Percentiles rank a stretch among this genome's conserved stretches.
phyloP scores from a whole-genome alignment of 352 stramenopile genomes.

The Globisporangium orthogonon region DNA sequence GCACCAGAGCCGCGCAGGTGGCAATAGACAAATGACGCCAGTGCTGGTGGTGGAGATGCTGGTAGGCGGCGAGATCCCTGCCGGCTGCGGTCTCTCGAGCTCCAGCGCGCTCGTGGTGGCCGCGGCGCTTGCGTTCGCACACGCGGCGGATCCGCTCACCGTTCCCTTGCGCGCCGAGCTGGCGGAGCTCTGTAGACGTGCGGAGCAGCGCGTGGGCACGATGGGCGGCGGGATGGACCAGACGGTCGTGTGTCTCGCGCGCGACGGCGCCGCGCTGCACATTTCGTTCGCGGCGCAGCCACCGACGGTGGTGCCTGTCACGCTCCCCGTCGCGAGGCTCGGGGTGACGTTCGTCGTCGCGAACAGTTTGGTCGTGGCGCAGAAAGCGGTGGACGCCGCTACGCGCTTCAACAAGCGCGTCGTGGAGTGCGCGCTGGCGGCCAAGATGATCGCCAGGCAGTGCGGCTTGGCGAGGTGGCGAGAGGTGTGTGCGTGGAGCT shows the following conservation, averaged over 20 bases:
- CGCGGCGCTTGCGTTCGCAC: conserved; percentile 36
- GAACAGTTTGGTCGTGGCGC: conserved; percentile 54
- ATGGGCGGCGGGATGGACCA: conserved; percentile 87
- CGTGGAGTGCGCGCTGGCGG: conserved; percentile 64
- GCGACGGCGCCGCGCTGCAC: conserved; percentile 37
- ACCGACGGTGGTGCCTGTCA: conserved; percentile 15
- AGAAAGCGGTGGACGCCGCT: conserved; percentile 70
- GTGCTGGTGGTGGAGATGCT: conserved; percentile 24
- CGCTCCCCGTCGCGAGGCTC: conserved; percentile 18
- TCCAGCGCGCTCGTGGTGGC: conserved; percentile 80
- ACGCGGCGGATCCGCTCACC: neutral
- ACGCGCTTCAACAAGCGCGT: conserved; percentile 77
- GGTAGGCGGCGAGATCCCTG: conserved; percentile 63
- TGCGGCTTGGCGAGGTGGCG: conserved; percentile 27
- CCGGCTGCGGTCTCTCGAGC: conserved; percentile 66
- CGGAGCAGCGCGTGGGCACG: conserved; percentile 64
- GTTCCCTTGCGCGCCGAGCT: conserved; percentile 22
- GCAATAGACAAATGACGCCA: neutral
- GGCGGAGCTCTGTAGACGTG: conserved; percentile 41
- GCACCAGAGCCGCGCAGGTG: neutral
- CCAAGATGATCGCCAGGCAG: conserved; percentile 61
- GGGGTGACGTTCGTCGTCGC: conserved; percentile 64
- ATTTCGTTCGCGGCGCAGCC: conserved; percentile 48
- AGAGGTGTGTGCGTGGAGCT: conserved; percentile 16
- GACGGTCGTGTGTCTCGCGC: conserved; percentile 48